phyloP scores from a whole-genome alignment of 768 basidiomycete species.

The Boletus coccyginus region DNA sequence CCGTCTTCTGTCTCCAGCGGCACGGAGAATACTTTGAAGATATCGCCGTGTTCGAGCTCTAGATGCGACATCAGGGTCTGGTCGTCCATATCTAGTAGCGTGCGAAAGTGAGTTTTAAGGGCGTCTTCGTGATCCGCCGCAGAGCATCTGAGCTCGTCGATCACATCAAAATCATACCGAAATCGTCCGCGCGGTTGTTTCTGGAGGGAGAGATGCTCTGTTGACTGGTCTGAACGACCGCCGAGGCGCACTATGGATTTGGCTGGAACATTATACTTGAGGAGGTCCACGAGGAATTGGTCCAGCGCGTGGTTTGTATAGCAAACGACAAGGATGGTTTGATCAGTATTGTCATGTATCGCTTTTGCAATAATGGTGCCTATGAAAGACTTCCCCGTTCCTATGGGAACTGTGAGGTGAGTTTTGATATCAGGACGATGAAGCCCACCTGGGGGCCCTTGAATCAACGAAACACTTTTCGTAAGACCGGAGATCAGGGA shows the following conservation, averaged over 20 bases:
- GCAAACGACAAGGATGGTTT: conserved; percentile 62
- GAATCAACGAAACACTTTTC: conserved; percentile 57
- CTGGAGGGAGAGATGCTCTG: conserved; percentile 44
- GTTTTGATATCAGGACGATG: neutral
- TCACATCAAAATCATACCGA: conserved; percentile 3
- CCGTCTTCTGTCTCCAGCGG: conserved; percentile 38
- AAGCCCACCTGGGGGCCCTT: conserved; percentile 64
- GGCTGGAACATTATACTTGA: conserved; percentile 53
- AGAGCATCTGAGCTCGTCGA: conserved; percentile 24
- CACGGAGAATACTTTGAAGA: conserved; percentile 43
- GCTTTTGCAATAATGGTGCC: conserved; percentile 61
- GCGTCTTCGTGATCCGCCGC: conserved; percentile 34
- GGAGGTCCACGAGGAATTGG: conserved; percentile 59
- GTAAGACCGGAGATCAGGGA: conserved; percentile 50
- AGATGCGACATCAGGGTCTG: conserved; percentile 39
- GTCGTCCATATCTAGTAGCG: conserved; percentile 24
- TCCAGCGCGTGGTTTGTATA: conserved; percentile 75
- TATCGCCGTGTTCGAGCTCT: conserved; percentile 44
- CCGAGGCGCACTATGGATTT: conserved; percentile 53
- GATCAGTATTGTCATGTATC: conserved; percentile 43
- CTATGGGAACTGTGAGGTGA: conserved; percentile 30
- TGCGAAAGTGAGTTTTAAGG: conserved; percentile 7
- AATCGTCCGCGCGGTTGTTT: neutral
- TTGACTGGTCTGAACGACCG: conserved; percentile 49
- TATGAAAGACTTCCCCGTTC: conserved; percentile 73